These are phyloP conservation scores for Fraxinus americana DNA, from an alignment of 257 asterid species.

Conservation along the genomic window DNA sequence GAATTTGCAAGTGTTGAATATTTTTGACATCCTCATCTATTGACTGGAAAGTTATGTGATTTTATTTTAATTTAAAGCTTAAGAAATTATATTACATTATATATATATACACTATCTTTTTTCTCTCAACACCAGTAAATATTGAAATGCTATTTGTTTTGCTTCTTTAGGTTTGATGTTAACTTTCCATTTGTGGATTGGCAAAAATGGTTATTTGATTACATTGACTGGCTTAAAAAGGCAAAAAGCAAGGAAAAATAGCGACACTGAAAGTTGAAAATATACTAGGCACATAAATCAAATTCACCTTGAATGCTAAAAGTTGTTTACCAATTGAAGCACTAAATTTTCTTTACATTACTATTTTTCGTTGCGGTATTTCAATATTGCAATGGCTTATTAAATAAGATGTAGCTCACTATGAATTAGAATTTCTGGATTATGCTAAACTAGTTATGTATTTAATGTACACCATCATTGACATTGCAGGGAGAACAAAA, in stretches of 20 bases:
- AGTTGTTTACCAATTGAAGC: not conserved
- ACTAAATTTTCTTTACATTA: not conserved
- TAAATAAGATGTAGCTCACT: not conserved
- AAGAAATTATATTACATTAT: not conserved
- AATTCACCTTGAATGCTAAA: not conserved
- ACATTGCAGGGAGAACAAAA: conserved; percentile 85
- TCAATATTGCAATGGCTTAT: not conserved
- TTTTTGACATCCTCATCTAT: not conserved
- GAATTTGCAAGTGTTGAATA: not conserved
- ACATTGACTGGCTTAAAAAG: not conserved
- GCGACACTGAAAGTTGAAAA: not conserved
- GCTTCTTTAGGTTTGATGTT: not conserved
- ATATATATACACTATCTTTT: not conserved
- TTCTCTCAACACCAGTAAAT: not conserved
- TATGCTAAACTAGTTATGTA: conserved; percentile 4
- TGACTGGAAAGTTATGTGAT: not conserved
- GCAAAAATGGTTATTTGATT: not conserved
- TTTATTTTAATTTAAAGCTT: not conserved
- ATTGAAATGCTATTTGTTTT: not conserved
- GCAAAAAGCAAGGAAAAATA: not conserved
- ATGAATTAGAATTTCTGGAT: conserved; percentile 3
- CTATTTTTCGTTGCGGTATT: not conserved
- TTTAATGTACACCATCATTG: not conserved
- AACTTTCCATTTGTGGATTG: not conserved
- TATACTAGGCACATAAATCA: not conserved